These are phyloP conservation scores for Aspergillus felis DNA, from an alignment of 2,329 filamentous ascomycete genomes.

Conservation along the genomic window DNA sequence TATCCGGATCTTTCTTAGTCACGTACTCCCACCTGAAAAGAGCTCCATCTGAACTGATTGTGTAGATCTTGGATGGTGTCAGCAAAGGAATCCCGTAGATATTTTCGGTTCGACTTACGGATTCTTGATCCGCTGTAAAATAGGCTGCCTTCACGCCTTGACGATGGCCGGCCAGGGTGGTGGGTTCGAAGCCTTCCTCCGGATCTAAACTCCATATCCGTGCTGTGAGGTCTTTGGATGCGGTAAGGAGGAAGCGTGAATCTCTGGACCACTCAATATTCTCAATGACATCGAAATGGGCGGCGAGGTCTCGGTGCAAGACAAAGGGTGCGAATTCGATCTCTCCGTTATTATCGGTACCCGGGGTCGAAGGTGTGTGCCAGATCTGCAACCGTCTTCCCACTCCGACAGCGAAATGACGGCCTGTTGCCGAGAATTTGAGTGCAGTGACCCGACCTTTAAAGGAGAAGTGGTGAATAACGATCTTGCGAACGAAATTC, in stretches of 20 bases:
- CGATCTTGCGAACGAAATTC: conserved; percentile 78
- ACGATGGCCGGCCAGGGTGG: conserved; percentile 84
- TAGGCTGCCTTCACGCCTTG: conserved; percentile 91
- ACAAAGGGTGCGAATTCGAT: conserved; percentile 95
- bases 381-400: conserved; percentile 90
- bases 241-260: conserved; percentile 88
- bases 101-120: conserved; percentile 36
- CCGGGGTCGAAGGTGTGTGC: conserved; percentile 89
- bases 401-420: conserved; percentile 83
- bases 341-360: conserved; percentile 71
- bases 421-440: conserved; percentile 84
- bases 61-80: conserved; percentile 63
- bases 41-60: conserved; percentile 94
- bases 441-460: conserved; percentile 76
- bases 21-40: conserved; percentile 91
- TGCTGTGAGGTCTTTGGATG: conserved; percentile 87
- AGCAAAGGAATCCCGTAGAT: conserved; percentile 6
- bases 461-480: conserved; percentile 95
- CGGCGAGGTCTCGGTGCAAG: conserved; percentile 76
- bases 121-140: conserved; percentile 93
- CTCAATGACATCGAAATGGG: conserved; percentile 82
- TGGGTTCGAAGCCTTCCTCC: conserved; percentile 84
- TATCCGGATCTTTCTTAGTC: conserved; percentile 57
- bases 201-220: conserved; percentile 91
- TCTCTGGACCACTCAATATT: conserved; percentile 94